Conservation (phyloP, 306 rosid species). For the Pterocarpus macrocarpus region DNA sequence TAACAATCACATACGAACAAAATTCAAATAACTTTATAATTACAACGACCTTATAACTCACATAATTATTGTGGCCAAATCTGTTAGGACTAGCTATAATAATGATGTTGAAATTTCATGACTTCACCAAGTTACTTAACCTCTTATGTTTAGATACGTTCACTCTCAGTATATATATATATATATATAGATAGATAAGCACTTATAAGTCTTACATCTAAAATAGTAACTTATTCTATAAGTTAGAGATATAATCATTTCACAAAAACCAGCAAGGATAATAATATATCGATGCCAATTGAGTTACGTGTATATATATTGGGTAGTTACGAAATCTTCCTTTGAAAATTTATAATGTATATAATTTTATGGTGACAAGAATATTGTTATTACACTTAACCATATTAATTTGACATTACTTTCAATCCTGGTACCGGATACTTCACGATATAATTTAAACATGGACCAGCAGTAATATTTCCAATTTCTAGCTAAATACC, state of each 20-base stretch:
- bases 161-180: background rate
- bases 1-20: background rate
- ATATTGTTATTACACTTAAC: too few species aligned
- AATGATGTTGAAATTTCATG: background rate
- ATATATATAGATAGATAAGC: too few species aligned
- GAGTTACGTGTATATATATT: too few species aligned
- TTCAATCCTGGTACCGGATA: background rate
- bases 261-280: too few species aligned
- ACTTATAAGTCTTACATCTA: too few species aligned
- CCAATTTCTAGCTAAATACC: background rate
- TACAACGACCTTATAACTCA: background rate
- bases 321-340: too few species aligned
- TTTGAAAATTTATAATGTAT: too few species aligned
- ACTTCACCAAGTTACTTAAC: background rate
- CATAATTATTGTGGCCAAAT: background rate
- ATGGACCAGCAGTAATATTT: background rate
- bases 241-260: too few species aligned
- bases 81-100: background rate
- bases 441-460: too few species aligned
- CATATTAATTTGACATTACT: background rate
- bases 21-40: slow-evolving; percentile 11
- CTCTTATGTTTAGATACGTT: background rate
- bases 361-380: too few species aligned
- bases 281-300: too few species aligned
- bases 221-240: too few species aligned